Base-by-base conservation (phyloP, 768 basidiomycete species). In the Tylopilus plumbeoviolaceoides region DNA sequence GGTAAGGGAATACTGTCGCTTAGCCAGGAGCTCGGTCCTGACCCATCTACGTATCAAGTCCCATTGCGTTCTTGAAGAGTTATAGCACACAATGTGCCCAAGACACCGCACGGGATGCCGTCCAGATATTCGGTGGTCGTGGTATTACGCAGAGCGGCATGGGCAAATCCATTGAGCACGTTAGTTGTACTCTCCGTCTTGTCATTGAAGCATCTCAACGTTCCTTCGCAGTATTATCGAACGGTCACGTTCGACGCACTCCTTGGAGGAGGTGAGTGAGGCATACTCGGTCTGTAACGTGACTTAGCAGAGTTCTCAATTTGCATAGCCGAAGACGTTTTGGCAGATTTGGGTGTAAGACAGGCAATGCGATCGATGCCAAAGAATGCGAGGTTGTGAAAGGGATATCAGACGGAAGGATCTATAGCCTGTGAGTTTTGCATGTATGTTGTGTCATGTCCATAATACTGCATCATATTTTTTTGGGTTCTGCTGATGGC, bases 101-200 rank as follows among this genome's bases (percentile, higher is more conserved):
- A 62, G 84, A 89, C 36, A 89, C 89, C 17, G 87, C 89, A 15
- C 77, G 80, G 53, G 91, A 93, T 60, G 90, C 91, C 2, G 78
- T 80, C 6, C 73, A 87, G 75, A 80, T 92, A 57, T 92, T 91
- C 57, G 90, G 91, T 58, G 92, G 91, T 9, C 81, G 92, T 50
- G 91, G 88, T 44, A 81, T 94, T 54, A 92, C 92, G 25, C 78
- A 79, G 66, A 82, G 82, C 14, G 90, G 91, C 28, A 83, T 83
- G 82, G 84, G 84, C 31, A 72, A 65, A 39, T 68, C 75, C 50
- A 74, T 84, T 39, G 84, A 85, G 58, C 82, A 84, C 61, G 77
- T 76, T 48, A 50, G 75, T 70, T 1, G 4, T 11, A 4, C 25
- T 20, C 21, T 42, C 5, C 40, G 15, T 4, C 17, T 23, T 8